A percentile compares a stretch with the other conserved stretches of the same genome.
Evolutionary conservation across 345 rosid genomes (phyloP).

Genomic region (Heritiera fomes): DNA sequence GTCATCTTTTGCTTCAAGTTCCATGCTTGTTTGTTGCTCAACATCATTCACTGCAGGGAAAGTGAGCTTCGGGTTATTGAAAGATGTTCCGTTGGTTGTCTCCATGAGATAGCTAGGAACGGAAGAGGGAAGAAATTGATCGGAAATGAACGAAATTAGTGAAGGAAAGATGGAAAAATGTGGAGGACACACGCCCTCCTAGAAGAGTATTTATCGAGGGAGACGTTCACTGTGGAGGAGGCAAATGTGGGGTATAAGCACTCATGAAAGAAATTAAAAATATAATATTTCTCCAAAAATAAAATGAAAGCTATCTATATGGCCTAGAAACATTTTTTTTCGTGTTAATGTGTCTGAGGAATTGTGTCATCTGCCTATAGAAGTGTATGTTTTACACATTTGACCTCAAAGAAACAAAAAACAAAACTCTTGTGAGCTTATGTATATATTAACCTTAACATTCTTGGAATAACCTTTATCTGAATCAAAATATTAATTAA

Average conservation of each 20-base stretch:
- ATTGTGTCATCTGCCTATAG: neutral
- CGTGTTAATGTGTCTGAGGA: no score
- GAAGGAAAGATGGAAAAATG: slow-evolving; percentile 35
- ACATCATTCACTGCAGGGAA: slow-evolving; percentile 35
- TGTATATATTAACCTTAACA: no score
- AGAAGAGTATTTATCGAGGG: slow-evolving; percentile 49
- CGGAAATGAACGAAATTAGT: neutral
- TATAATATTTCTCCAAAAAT: neutral
- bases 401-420: no score
- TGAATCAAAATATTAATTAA: no score
- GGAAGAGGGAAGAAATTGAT: neutral
- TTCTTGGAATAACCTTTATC: no score
- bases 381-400: no score
- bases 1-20: slow-evolving; percentile 28
- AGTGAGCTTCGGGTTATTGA: slow-evolving; percentile 32
- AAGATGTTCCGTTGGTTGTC: slow-evolving; percentile 32
- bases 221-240: slow-evolving; percentile 28
- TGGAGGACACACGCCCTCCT: slow-evolving; percentile 67
- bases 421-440: no score
- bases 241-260: slow-evolving; percentile 42
- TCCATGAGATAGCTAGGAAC: slow-evolving; percentile 31
- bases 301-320: neutral
- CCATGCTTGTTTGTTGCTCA: slow-evolving; percentile 41
- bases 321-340: slow-evolving; percentile 2
- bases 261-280: slow-evolving; percentile 26